Percentiles rank a stretch among this genome's conserved stretches.
phyloP scores from a whole-genome alignment of 306 rosid genomes.

The Begonia fuchsioides region DNA sequence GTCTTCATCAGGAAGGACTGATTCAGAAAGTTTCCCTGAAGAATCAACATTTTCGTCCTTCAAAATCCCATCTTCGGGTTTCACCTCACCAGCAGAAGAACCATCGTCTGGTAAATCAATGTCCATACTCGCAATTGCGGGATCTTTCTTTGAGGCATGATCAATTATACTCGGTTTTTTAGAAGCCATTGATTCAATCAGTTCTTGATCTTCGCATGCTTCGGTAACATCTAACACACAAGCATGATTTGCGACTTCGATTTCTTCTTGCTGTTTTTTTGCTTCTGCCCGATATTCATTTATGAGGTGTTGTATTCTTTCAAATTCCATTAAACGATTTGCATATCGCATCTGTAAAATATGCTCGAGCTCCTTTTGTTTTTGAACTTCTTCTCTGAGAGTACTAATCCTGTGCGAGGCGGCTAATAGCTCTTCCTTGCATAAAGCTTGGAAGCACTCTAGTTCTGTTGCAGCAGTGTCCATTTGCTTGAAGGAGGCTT shows the following conservation, averaged over 20 bases:
- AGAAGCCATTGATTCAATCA: conserved; percentile 10
- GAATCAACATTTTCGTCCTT: not conserved
- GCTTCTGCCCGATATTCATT: conserved; percentile 30
- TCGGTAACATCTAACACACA: conserved; percentile 25
- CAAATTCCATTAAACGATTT: conserved; percentile 39
- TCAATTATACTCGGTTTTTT: conserved; percentile 16
- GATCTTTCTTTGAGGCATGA: conserved; percentile 2
- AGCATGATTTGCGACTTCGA: conserved; percentile 25
- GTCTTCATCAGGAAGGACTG: not conserved
- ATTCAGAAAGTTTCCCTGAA: not conserved
- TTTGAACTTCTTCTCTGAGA: conserved; percentile 62
- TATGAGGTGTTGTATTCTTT: conserved; percentile 33
- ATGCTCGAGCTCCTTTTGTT: conserved; percentile 78
- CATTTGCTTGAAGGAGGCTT: conserved; percentile 72
- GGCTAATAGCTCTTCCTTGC: conserved; percentile 74
- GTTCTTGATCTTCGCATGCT: conserved; percentile 14
- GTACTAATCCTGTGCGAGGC: conserved; percentile 63
- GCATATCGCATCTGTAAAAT: conserved; percentile 59
- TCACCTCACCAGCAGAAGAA: not conserved
- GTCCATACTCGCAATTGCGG: not conserved
- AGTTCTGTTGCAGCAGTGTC: conserved; percentile 83
- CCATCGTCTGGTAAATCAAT: not conserved
- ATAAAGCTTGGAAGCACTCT: conserved; percentile 71
- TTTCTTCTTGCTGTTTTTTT: conserved; percentile 35
- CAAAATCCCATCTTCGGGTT: not conserved